Base-by-base conservation (phyloP, 2,329 filamentous ascomycete species). In the Curvularia spicifera region DNA sequence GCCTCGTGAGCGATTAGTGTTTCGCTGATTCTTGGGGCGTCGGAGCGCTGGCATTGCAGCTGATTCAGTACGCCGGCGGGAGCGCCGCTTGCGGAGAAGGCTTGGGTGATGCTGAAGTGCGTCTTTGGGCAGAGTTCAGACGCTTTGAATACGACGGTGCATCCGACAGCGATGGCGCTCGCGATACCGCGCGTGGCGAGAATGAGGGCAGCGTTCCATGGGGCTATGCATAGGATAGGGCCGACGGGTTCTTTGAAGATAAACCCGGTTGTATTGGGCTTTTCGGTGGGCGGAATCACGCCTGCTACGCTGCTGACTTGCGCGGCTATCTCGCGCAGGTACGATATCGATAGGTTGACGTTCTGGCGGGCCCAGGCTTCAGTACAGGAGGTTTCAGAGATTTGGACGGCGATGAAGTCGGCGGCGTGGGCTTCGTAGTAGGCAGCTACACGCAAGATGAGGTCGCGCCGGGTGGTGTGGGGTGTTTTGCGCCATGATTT, bases 11-110 rank as follows among this genome's bases (percentile, higher is more conserved):
- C 89, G 56, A 95, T 85, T 69, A 91, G 85, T 37, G 85, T 84
- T 15, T 90, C 90, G 0, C 91, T 84, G 0, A 93, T 81, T 6
- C 81, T 80, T 0, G 87, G 81, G 0, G 90, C 91, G 63, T 89
- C 84, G 18, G 80, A 74, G 0, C 82, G 78, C 51, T 78, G 79
- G 49, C 85, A 81, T 53, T 87, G 85, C 39, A 96, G 78, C 49
- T 91, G 79, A 73, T 93, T 94, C 39, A 95, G 76, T 7, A 87
- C 88, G 15, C 91, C 91, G 1, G 80, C 80, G 0, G 91, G 91
- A 13, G 95, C 80, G 2, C 91, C 91, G 2, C 90, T 91, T 66
- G 91, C 63, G 22, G 60, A 51, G 31, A 72, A 71, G 9, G 67
- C 62, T 40, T 63, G 59, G 0, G 61, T 58, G 13, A 73, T 63